A percentile compares a stretch with the other conserved stretches of the same genome.
These are phyloP conservation scores for Fusarium nanum DNA, from an alignment of 2,329 filamentous ascomycete species.

Conservation along the genomic window DNA sequence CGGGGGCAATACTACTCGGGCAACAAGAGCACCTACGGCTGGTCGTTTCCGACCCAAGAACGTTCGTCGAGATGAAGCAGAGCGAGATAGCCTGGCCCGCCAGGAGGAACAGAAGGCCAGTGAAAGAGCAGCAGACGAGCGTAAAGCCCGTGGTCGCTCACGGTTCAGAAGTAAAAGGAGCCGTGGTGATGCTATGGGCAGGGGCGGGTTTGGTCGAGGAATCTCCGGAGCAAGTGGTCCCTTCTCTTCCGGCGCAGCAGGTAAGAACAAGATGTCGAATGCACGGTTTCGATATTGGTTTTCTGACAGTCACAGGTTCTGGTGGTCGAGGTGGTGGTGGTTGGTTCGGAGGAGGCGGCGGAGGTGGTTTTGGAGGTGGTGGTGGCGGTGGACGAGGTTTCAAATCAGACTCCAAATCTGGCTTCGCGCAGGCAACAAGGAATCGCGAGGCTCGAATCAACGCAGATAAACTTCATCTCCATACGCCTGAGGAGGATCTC, in stretches of 20 bases:
- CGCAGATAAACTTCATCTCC: constrained; percentile 64
- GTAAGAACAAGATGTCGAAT: constrained; percentile 32
- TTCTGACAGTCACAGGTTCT: constrained; percentile 23
- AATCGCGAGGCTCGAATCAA: constrained; percentile 64
- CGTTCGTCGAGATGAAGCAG: constrained; percentile 62
- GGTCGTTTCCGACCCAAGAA: constrained; percentile 62
- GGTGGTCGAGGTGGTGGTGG: constrained; percentile 43
- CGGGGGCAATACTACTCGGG: constrained; percentile 51
- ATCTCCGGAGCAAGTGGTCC: constrained; percentile 55
- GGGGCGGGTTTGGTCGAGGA: constrained; percentile 53
- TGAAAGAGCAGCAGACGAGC: constrained; percentile 56
- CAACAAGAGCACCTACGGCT: constrained; percentile 51
- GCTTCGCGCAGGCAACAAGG: constrained; percentile 53
- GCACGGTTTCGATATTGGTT: background rate
- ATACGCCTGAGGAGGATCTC: constrained; percentile 58
- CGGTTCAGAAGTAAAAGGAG: constrained; percentile 57
- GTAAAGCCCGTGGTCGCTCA: constrained; percentile 53
- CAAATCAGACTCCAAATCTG: constrained; percentile 53
- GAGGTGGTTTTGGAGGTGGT: constrained; percentile 46
- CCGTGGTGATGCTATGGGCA: constrained; percentile 59
- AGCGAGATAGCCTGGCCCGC: constrained; percentile 60
- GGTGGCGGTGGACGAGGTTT: constrained; percentile 43
- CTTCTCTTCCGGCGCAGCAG: constrained; percentile 51
- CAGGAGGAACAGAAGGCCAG: constrained; percentile 58
- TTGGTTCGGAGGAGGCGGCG: constrained; percentile 46